phyloP scores from a whole-genome alignment of 2,329 filamentous ascomycete species.

The Neofusicoccum kwambonambiense region DNA sequence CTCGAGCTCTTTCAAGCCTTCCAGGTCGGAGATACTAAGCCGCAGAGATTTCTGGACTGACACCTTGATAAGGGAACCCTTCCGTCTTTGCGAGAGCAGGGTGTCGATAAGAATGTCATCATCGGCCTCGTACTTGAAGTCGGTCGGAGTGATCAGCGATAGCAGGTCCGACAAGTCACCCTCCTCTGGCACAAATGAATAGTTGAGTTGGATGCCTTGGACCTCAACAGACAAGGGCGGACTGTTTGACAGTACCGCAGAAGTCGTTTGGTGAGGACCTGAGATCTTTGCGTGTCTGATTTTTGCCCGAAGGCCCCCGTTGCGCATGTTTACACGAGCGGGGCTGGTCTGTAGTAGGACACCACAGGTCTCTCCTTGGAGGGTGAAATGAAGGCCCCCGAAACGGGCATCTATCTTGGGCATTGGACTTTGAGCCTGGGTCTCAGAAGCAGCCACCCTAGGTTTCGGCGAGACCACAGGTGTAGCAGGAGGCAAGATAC shows the following conservation, averaged over 20 bases:
- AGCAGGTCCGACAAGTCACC: slow-evolving; percentile 78
- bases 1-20: slow-evolving; percentile 66
- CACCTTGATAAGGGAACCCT: slow-evolving; percentile 77
- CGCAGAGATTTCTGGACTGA: slow-evolving; percentile 44
- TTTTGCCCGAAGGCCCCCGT: slow-evolving; percentile 68
- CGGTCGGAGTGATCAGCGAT: slow-evolving; percentile 85
- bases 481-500: slow-evolving; percentile 47
- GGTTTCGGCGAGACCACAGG: slow-evolving; percentile 28
- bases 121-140: slow-evolving; percentile 82
- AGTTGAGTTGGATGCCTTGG: slow-evolving; percentile 68
- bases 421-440: slow-evolving; percentile 21
- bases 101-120: slow-evolving; percentile 96
- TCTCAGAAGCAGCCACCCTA: slow-evolving; percentile 20
- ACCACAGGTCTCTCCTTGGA: slow-evolving; percentile 76
- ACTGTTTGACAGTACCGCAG: slow-evolving; percentile 43
- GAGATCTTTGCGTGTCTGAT: slow-evolving; percentile 73
- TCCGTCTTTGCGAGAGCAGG: slow-evolving; percentile 77
- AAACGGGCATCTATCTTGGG: slow-evolving; percentile 74
- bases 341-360: slow-evolving; percentile 74
- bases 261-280: slow-evolving; percentile 63
- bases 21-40: slow-evolving; percentile 55
- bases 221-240: slow-evolving; percentile 56
- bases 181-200: slow-evolving; percentile 70
- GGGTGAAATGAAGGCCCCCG: slow-evolving; percentile 70
- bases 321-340: slow-evolving; percentile 75